phyloP scores from a whole-genome alignment of 805 yeast genomes.

The Teunomyces aglyptinius region DNA sequence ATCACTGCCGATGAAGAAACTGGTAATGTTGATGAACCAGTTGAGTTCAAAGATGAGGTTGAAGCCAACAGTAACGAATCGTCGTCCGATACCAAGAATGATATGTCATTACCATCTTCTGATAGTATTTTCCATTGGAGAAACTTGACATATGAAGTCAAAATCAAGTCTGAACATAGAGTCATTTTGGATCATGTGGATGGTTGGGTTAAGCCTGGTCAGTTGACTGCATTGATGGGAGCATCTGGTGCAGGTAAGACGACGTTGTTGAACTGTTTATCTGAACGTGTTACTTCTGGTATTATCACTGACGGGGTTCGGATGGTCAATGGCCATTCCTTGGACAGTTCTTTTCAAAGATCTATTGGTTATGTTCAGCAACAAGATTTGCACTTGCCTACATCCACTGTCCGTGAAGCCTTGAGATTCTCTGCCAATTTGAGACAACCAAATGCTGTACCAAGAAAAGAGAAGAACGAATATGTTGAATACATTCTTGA shows the following conservation, averaged over 20 bases:
- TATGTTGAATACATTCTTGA: conserved; percentile 26
- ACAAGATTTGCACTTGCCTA: conserved; percentile 33
- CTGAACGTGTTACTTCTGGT: conserved; percentile 21
- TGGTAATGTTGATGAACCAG: conserved; percentile 16
- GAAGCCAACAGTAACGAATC: conserved; percentile 23
- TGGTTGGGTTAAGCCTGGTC: conserved; percentile 84
- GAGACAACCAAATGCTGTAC: conserved; percentile 23
- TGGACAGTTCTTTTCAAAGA: conserved; percentile 29
- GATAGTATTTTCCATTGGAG: conserved; percentile 73
- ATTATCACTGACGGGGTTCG: conserved; percentile 32
- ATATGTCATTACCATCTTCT: conserved; percentile 17
- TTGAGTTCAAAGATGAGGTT: conserved; percentile 24
- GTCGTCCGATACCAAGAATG: conserved; percentile 13
- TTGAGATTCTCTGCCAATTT: conserved; percentile 25
- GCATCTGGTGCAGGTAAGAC: conserved; percentile 50
- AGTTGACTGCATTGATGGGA: conserved; percentile 71
- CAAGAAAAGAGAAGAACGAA: conserved; percentile 20
- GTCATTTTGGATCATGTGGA: conserved; percentile 63
- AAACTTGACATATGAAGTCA: conserved; percentile 67
- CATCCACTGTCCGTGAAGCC: conserved; percentile 31
- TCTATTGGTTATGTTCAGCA: conserved; percentile 35
- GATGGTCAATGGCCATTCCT: conserved; percentile 28
- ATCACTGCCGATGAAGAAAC: conserved; percentile 24
- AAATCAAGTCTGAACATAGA: conserved; percentile 58
- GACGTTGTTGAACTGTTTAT: conserved; percentile 41